Conservation (phyloP, 2,329 filamentous ascomycete genomes). For the Botryotinia convoluta region DNA sequence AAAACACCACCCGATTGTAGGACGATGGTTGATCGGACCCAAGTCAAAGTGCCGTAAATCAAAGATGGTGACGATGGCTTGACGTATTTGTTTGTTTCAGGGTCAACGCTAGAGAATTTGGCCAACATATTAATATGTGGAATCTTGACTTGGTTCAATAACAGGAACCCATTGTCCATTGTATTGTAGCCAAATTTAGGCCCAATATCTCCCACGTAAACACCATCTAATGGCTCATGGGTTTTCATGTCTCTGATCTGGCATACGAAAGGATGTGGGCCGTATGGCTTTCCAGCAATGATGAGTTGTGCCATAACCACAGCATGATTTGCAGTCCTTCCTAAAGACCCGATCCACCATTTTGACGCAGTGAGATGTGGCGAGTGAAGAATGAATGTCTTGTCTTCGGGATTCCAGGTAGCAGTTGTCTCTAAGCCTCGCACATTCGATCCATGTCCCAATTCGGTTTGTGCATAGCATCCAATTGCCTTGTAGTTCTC, state of each 20-base stretch:
- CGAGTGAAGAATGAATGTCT: conserved; percentile 73
- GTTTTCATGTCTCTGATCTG: conserved; percentile 70
- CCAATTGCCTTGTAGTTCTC: conserved; percentile 70
- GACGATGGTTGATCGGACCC: conserved; percentile 71
- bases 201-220: conserved; percentile 77
- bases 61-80: conserved; percentile 64
- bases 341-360: conserved; percentile 82
- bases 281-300: conserved; percentile 64
- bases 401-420: conserved; percentile 70
- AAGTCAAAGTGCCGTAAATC: conserved; percentile 74
- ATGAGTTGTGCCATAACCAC: conserved; percentile 77
- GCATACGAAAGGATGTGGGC: conserved; percentile 76
- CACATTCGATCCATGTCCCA: conserved; percentile 77
- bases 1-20: conserved; percentile 69
- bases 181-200: conserved; percentile 79
- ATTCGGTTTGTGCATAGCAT: conserved; percentile 78
- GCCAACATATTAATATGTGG: conserved; percentile 73
- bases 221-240: conserved; percentile 64
- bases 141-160: conserved; percentile 74
- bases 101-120: conserved; percentile 67
- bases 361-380: conserved; percentile 73
- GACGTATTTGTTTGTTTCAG: conserved; percentile 64
- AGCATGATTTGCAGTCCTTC: conserved; percentile 72
- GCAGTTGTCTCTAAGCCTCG: conserved; percentile 49
- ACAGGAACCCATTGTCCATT: conserved; percentile 78